phyloP scores from a whole-genome alignment of 2,329 filamentous ascomycete genomes.

The Claviceps sp. region DNA sequence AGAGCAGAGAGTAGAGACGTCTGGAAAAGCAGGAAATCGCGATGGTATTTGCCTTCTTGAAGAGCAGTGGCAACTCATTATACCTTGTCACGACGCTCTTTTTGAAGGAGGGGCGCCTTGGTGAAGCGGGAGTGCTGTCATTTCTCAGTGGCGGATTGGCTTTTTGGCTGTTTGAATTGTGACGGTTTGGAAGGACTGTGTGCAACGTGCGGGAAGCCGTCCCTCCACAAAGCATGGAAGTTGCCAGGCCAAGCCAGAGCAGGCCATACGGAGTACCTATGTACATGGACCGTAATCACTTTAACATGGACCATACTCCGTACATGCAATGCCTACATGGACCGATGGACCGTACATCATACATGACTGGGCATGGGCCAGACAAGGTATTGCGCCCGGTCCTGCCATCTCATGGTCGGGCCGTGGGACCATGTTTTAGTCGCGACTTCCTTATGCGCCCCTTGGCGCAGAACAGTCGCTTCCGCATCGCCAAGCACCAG shows the following conservation, averaged over 20 bases:
- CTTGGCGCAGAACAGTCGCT: neutral
- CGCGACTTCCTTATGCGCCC: neutral
- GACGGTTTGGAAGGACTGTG: constrained; percentile 2
- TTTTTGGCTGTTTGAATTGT: neutral
- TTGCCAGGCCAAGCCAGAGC: too few species aligned
- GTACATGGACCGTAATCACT: neutral
- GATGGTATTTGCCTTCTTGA: neutral
- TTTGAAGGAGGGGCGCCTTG: neutral
- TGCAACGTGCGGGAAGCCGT: neutral
- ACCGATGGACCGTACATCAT: too few species aligned
- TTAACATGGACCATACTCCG: neutral
- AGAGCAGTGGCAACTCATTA: neutral
- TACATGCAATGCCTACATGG: too few species aligned
- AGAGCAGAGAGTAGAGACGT: neutral
- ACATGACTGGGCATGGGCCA: too few species aligned
- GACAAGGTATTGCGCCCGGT: neutral
- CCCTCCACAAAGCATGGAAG: neutral
- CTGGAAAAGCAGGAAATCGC: neutral
- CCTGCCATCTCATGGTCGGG: neutral
- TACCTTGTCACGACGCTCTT: neutral
- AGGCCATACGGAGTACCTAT: neutral
- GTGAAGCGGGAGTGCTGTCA: neutral
- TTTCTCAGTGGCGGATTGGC: neutral
- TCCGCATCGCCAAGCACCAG: too few species aligned
- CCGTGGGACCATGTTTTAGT: neutral